Conservation (phyloP, 257 asterid species). For the Cynanchum wilfordii region DNA sequence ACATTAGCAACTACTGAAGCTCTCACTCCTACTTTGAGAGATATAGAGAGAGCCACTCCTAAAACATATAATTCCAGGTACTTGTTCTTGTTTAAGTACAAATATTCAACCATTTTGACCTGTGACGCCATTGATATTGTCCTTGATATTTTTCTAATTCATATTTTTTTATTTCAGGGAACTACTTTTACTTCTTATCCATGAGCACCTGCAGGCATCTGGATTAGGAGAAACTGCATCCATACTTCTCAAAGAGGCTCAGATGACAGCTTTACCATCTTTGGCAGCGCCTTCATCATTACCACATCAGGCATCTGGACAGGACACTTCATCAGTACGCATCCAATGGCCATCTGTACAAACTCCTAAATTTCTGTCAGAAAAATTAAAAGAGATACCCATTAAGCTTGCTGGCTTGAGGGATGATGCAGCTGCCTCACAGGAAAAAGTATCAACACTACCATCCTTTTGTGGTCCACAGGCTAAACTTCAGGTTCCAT, state of each 20-base stretch:
- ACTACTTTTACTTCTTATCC: conserved; percentile 79
- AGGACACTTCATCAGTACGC: conserved; percentile 57
- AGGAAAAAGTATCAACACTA: conserved; percentile 44
- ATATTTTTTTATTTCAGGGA: conserved; percentile 55
- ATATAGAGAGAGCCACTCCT: conserved; percentile 98
- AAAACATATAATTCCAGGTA: conserved; percentile 91
- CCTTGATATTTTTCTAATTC: conserved; percentile 8
- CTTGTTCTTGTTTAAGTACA: conserved; percentile 10
- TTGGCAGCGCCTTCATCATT: conserved; percentile 82
- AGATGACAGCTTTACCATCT: conserved; percentile 81
- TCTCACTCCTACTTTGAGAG: conserved; percentile 90
- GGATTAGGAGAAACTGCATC: conserved; percentile 75
- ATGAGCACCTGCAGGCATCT: conserved; percentile 93
- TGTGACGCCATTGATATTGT: neutral
- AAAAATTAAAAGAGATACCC: conserved; percentile 55
- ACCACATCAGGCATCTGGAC: conserved; percentile 60
- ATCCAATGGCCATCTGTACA: conserved; percentile 93
- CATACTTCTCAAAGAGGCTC: conserved; percentile 78
- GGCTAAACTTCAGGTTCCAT: conserved; percentile 31
- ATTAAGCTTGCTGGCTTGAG: conserved; percentile 41
- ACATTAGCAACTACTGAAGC: conserved; percentile 97
- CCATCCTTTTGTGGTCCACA: conserved; percentile 36
- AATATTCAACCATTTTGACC: neutral
- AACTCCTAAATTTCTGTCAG: conserved; percentile 64
- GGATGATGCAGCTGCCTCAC: conserved; percentile 43